Evolutionary conservation across 352 stramenopile genomes (phyloP).

Genomic region (Globisporangium cylindrosporum): DNA sequence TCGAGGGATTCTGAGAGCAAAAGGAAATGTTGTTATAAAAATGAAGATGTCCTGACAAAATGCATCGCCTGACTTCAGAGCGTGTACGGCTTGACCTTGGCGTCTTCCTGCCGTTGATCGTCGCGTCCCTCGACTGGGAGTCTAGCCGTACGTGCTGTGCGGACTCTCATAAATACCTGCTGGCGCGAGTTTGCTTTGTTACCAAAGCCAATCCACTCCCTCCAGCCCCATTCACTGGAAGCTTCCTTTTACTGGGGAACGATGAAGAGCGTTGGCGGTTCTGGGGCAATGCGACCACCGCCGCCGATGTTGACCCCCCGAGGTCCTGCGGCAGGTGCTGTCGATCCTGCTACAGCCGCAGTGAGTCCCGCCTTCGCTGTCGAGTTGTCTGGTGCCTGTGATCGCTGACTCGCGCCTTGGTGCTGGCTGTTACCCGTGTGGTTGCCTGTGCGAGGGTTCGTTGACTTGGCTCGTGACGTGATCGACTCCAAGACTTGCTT

Average conservation of each 20-base stretch:
- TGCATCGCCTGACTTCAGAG: background rate
- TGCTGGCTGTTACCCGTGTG: slow-evolving; percentile 11
- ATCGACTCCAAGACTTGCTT: slow-evolving; percentile 12
- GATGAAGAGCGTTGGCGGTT: background rate
- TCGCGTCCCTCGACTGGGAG: background rate
- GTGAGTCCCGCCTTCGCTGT: background rate
- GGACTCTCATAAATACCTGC: slow-evolving; percentile 3
- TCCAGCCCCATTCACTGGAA: background rate
- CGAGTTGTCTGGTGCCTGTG: slow-evolving; percentile 7
- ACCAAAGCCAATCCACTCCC: background rate
- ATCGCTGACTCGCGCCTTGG: slow-evolving; percentile 10
- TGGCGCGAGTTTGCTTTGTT: background rate
- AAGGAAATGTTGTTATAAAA: no score
- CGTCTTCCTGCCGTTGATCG: background rate
- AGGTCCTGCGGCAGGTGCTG: background rate
- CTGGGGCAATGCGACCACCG: slow-evolving; percentile 1
- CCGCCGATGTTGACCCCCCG: slow-evolving; percentile 1
- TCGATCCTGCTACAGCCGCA: background rate
- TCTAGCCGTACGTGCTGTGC: background rate
- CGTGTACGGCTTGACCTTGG: background rate
- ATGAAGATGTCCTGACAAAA: background rate
- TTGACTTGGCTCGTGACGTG: slow-evolving; percentile 5
- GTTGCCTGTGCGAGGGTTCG: slow-evolving; percentile 13
- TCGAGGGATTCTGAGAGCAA: no score
- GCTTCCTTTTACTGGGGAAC: background rate